Base-by-base conservation (phyloP, 2,329 filamentous ascomycete species). In the Trichophyton benhamiae region DNA sequence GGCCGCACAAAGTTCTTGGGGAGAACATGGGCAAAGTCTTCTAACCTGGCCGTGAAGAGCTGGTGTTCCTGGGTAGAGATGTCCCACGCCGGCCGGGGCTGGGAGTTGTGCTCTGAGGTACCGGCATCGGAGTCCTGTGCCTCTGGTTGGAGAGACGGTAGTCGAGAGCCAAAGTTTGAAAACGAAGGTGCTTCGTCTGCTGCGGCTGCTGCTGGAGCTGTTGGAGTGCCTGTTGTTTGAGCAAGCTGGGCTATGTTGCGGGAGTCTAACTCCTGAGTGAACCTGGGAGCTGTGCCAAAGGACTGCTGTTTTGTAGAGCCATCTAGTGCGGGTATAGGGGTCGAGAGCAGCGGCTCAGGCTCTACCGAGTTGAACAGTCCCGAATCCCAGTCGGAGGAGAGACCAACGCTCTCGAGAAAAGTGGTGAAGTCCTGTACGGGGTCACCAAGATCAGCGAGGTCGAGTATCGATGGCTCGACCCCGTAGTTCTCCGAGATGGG, bases 331-430 rank as follows among this genome's bases (percentile, higher is more conserved):
- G 68, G 68, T 62, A 75, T 75, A 2, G 72, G 68, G 55, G 75
- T 74, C 30, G 75, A 71, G 62, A 74, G 61, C 68, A 72, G 61
- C 38, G 36, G 41, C 8, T 42, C 41, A n/a, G 57, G 9, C 36
- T 59, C 57, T 13, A 59, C 41, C 5, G 57, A 70, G 71, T 36
- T 72, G 65, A 78, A 78, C 57, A 78, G 73, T 4, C 75, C 76
- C 0, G 76, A 77, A 64, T 79, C 76, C 77, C 76, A 79, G 65
- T 79, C 77, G 5, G 76, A 78, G 0, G 77, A 78, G 15, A 79
- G 68, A 7, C 77, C 77, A n/a, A 79, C 76, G 62, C 76, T 78
- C 63, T 79, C 77, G 41, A 79, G 66, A 60, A 79, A 79, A 49
- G 77, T 73, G 0, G 75, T 77, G 61, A 79, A 79, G 65, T 79